Percentiles rank a stretch among this genome's conserved stretches.
phyloP scores from a whole-genome alignment of 225 moss, liverwort and hornwort species.

The Bryum argenteum region DNA sequence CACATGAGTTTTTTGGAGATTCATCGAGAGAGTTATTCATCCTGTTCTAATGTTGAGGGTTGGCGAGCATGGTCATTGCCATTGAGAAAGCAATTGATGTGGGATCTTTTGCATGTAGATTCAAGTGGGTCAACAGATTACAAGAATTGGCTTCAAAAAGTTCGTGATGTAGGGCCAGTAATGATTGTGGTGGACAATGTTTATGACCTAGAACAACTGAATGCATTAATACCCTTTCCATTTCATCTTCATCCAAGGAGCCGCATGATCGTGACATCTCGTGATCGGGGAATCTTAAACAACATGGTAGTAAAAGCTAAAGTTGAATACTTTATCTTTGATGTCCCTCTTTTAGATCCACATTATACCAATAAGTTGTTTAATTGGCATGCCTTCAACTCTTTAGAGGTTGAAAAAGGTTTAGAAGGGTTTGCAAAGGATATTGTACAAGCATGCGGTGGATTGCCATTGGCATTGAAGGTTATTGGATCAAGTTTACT shows the following conservation, averaged over 20 bases:
- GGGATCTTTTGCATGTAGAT: constrained; percentile 14
- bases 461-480: background rate
- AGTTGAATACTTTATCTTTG: background rate
- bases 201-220: background rate
- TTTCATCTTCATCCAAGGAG: background rate
- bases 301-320: background rate
- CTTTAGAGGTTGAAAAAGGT: background rate
- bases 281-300: background rate
- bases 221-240: background rate
- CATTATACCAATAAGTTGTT: background rate
- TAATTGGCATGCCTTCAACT: background rate
- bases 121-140: background rate
- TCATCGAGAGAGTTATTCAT: background rate
- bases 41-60: background rate
- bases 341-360: background rate
- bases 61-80: background rate
- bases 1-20: constrained; percentile 25
- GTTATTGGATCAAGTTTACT: constrained; percentile 8
- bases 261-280: constrained; percentile 11
- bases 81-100: constrained; percentile 4
- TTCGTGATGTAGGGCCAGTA: background rate
- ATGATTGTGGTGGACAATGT: constrained; percentile 20
- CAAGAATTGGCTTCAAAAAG: background rate
- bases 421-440: background rate
- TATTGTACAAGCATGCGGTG: constrained; percentile 18